Base-by-base conservation (phyloP, 2,329 filamentous ascomycete genomes). In the Aureobasidium musti region DNA sequence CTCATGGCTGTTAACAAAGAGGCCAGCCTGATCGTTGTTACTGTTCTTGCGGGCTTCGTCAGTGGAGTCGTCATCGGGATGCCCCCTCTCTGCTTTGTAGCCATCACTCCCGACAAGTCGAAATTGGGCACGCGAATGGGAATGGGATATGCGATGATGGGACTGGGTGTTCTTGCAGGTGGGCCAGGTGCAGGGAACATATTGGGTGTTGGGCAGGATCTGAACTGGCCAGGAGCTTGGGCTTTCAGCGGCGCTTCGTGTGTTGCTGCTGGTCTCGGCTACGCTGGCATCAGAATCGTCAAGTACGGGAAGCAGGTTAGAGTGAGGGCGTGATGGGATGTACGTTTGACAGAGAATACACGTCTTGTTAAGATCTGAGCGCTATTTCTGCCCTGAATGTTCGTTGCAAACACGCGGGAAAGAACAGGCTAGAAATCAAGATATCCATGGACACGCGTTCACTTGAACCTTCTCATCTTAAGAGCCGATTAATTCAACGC, bases 111-210 rank as follows among this genome's bases (percentile, higher is more conserved):
- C n/a, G 74, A 82, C 69, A 77, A 77, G 69, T 70, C 72, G 28
- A 77, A 74, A 65, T 71, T 82, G 10, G 81, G 81, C 3, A 80
- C 78, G 1, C 72, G 80, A 3, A 77, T 81, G 21, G 80, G 80
- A 0, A 73, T 74, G 73, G 75, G 74, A 3, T 80, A 75, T 67
- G 73, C 74, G 0, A 69, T 78, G 7, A 67, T 73, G 8, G 73
- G 71, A 0, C 66, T 78, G 3, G 78, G 76, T 19, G 68, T 76
- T 5, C 67, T 81, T 21, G 69, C 70, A 14, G 78, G 74, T 11
- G 73, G 75, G 0, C 77, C 78, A 0, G 72, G 70, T 30, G 76
- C 70, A n/a, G 78, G 77, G 57, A 74, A 65, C 2, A 72, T 79
- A 28, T 70, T 80, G 0, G 56, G 60, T 33, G 59, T 69, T 11